These are phyloP conservation scores for Fusarium domesticum DNA, from an alignment of 2,329 filamentous ascomycete genomes.

Conservation along the genomic window DNA sequence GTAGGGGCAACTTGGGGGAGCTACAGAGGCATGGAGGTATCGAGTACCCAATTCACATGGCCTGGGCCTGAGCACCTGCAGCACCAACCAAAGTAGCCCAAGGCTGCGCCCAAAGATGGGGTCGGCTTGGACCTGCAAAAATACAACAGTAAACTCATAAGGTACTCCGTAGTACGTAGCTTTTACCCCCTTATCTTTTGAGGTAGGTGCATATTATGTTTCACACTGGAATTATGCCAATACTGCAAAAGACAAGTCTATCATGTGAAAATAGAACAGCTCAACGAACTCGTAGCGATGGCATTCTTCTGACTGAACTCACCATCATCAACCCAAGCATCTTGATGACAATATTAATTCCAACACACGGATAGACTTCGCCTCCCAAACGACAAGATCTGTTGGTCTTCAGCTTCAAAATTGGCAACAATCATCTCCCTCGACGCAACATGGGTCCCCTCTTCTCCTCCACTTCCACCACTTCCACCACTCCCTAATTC, in stretches of 20 bases:
- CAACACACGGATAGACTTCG: background rate
- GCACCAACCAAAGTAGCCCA: conserved; percentile 1
- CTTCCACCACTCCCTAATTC: conserved; percentile 1
- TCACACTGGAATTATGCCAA: too few species aligned
- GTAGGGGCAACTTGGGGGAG: too few species aligned
- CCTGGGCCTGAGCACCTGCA: background rate
- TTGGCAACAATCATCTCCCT: background rate
- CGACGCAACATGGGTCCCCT: conserved; percentile 1
- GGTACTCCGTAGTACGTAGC: too few species aligned
- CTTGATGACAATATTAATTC: background rate
- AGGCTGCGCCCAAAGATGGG: conserved; percentile 27
- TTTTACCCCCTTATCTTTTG: too few species aligned
- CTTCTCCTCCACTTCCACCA: background rate
- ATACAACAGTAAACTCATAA: too few species aligned
- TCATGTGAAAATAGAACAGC: too few species aligned
- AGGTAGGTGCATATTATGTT: too few species aligned
- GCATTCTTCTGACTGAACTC: too few species aligned
- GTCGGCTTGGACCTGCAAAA: conserved; percentile 12
- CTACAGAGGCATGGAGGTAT: too few species aligned
- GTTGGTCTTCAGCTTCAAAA: background rate
- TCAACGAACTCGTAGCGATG: too few species aligned
- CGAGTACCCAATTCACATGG: too few species aligned
- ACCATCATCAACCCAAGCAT: background rate
- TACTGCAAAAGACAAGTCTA: too few species aligned
- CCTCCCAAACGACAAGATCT: conserved; percentile 7